Percentiles rank a stretch among this genome's conserved stretches.
Evolutionary conservation across 192 early-diverging fungal species (phyloP).

Genomic region (Cladochytrium replicatum): DNA sequence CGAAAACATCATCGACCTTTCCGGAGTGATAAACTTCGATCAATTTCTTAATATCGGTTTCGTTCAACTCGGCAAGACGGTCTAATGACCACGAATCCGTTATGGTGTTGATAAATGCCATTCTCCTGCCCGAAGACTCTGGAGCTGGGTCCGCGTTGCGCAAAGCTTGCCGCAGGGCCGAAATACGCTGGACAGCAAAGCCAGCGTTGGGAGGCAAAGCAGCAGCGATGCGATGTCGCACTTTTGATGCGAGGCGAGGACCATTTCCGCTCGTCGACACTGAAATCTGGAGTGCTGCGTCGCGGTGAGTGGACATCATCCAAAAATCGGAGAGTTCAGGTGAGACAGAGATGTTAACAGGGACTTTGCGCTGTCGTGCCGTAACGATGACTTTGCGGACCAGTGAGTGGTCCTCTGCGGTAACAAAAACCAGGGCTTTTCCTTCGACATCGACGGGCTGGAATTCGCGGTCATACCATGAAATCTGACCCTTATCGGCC

Average conservation of each 20-base stretch:
- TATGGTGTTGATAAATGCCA: constrained; percentile 67
- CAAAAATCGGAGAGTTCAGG: constrained; percentile 78
- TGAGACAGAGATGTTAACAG: constrained; percentile 75
- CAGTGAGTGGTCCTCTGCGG: constrained; percentile 36
- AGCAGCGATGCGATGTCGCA: constrained; percentile 57
- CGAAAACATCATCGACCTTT: constrained; percentile 9
- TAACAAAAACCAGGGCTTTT: constrained; percentile 46
- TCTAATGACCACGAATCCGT: constrained; percentile 79
- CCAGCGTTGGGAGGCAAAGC: constrained; percentile 56
- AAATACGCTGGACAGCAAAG: constrained; percentile 61
- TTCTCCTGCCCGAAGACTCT: constrained; percentile 51
- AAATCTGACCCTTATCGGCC: constrained; percentile 24
- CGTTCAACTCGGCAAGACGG: constrained; percentile 57
- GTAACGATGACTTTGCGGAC: constrained; percentile 39
- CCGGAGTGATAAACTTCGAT: constrained; percentile 42
- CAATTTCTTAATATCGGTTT: constrained; percentile 48
- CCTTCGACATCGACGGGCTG: constrained; percentile 18
- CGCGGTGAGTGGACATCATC: constrained; percentile 74
- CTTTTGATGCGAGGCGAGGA: constrained; percentile 68
- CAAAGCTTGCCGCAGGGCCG: constrained; percentile 36
- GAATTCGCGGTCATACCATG: constrained; percentile 21
- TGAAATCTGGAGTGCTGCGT: constrained; percentile 77
- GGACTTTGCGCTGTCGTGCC: constrained; percentile 53
- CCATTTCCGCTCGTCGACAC: constrained; percentile 81
- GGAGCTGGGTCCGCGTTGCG: constrained; percentile 38